Evolutionary conservation across 2,329 filamentous ascomycete genomes (phyloP).

Genomic region (Colletotrichum liaoningense): DNA sequence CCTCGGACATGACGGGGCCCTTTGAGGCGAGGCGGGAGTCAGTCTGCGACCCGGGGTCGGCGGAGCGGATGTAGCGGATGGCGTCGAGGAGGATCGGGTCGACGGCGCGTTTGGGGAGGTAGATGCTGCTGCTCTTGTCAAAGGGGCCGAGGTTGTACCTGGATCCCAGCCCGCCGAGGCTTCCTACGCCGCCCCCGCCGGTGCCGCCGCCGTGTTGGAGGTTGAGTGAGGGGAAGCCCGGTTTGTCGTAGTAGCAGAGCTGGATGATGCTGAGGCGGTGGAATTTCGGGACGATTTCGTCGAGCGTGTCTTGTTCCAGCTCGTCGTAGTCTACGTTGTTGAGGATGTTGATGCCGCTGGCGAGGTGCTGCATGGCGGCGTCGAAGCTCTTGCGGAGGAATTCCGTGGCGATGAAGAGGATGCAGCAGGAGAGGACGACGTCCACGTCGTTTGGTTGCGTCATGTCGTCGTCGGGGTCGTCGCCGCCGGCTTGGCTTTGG

Average conservation of each 20-base stretch:
- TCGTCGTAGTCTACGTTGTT: constrained; percentile 29
- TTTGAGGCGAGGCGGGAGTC: constrained; percentile 27
- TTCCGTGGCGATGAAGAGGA: constrained; percentile 65
- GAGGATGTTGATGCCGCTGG: constrained; percentile 20
- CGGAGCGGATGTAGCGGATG: constrained; percentile 21
- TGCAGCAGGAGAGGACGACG: constrained; percentile 55
- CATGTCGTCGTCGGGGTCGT: background rate
- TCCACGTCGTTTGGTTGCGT: constrained; percentile 8
- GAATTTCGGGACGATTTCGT: constrained; percentile 23
- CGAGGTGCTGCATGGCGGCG: constrained; percentile 26
- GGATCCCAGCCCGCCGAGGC: background rate
- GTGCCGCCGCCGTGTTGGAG: constrained; percentile 2
- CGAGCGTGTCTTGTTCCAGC: constrained; percentile 5
- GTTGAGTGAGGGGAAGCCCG: constrained; percentile 12
- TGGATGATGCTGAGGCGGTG: constrained; percentile 29
- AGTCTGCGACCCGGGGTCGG: constrained; percentile 20
- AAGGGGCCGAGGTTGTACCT: constrained; percentile 24
- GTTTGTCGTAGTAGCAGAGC: constrained; percentile 23
- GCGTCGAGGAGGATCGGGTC: constrained; percentile 32
- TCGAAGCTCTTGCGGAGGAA: constrained; percentile 50
- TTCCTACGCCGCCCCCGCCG: too few species aligned
- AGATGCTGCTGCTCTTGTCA: constrained; percentile 23
- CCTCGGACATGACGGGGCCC: constrained; percentile 18
- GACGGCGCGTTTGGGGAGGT: constrained; percentile 24
- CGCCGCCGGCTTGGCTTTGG: constrained; percentile 41